Percentiles rank a stretch among this genome's conserved stretches.
phyloP scores from a whole-genome alignment of 2,329 filamentous ascomycete genomes.

The Botrytis galanthina region DNA sequence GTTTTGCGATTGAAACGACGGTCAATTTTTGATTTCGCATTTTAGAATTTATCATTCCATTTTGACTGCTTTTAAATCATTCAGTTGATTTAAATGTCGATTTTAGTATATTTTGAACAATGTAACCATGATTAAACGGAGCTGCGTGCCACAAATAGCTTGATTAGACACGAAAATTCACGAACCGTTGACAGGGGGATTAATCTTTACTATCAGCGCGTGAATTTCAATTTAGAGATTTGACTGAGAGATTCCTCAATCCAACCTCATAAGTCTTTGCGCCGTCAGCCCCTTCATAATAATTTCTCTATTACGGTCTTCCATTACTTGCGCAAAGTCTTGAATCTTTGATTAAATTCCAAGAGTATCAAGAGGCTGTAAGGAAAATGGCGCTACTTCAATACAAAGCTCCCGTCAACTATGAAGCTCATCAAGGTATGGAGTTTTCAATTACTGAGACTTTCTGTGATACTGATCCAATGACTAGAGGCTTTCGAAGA shows the following conservation, averaged over 20 bases:
- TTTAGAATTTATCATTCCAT: not conserved
- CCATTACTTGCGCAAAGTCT: slow-evolving; percentile 5
- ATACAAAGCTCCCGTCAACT: slow-evolving; percentile 77
- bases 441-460: slow-evolving; percentile 25
- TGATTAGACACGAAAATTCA: slow-evolving; percentile 19
- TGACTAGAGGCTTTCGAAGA: slow-evolving; percentile 73
- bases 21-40: not conserved
- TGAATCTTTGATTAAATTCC: not conserved
- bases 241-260: slow-evolving; percentile 14
- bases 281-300: slow-evolving; percentile 8
- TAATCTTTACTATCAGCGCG: slow-evolving; percentile 10
- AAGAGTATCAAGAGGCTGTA: slow-evolving; percentile 26
- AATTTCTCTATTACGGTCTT: not conserved
- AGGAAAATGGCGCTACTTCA: slow-evolving; percentile 74
- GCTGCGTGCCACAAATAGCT: not conserved
- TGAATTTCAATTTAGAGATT: slow-evolving; percentile 21
- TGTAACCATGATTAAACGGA: not conserved
- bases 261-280: slow-evolving; percentile 17
- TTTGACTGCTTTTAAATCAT: not conserved
- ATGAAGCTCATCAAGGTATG: slow-evolving; percentile 80
- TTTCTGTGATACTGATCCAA: not conserved
- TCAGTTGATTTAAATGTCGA: not conserved
- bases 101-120: not conserved
- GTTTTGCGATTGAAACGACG: not conserved
- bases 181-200: slow-evolving; percentile 12